These are phyloP conservation scores for Pythium aquatile DNA, from an alignment of 352 stramenopile species.

Conservation along the genomic window DNA sequence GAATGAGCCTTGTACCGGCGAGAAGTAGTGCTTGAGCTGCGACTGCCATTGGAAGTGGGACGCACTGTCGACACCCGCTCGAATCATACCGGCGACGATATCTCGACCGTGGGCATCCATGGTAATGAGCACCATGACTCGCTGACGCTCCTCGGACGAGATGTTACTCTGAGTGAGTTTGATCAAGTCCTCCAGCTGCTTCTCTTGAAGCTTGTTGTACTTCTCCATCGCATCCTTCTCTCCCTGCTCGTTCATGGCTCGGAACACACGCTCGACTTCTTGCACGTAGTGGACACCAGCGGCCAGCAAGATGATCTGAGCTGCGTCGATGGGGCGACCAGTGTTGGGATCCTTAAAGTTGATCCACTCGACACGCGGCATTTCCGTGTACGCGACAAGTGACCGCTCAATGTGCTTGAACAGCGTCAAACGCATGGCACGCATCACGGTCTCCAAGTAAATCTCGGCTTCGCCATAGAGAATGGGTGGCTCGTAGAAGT, in stretches of 20 bases:
- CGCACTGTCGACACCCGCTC: slow-evolving; percentile 78
- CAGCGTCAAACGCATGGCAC: slow-evolving; percentile 92
- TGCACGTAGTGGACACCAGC: slow-evolving; percentile 93
- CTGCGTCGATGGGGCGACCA: slow-evolving; percentile 90
- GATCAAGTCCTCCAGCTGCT: slow-evolving; percentile 94
- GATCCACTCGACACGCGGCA: slow-evolving; percentile 94
- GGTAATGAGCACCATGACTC: slow-evolving; percentile 95
- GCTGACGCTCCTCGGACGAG: slow-evolving; percentile 89
- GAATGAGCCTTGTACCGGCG: slow-evolving; percentile 84
- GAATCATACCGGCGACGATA: slow-evolving; percentile 95
- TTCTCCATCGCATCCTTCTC: slow-evolving; percentile 85
- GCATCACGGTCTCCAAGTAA: slow-evolving; percentile 95
- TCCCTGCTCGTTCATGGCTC: slow-evolving; percentile 53
- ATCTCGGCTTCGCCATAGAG: slow-evolving; percentile 97
- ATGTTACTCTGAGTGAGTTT: slow-evolving; percentile 91
- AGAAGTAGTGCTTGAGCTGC: slow-evolving; percentile 95
- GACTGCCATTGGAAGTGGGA: slow-evolving; percentile 94
- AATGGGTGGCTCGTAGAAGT: slow-evolving; percentile 90
- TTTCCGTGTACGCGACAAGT: slow-evolving; percentile 88
- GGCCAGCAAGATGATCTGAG: slow-evolving; percentile 94
- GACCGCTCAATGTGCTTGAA: slow-evolving; percentile 94
- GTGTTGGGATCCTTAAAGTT: slow-evolving; percentile 89
- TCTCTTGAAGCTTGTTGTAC: slow-evolving; percentile 92
- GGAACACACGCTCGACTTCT: slow-evolving; percentile 89
- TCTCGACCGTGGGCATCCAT: slow-evolving; percentile 95